Base-by-base conservation (phyloP, 495 filamentous ascomycete species). In the Symbiotaphrina buchneri region DNA sequence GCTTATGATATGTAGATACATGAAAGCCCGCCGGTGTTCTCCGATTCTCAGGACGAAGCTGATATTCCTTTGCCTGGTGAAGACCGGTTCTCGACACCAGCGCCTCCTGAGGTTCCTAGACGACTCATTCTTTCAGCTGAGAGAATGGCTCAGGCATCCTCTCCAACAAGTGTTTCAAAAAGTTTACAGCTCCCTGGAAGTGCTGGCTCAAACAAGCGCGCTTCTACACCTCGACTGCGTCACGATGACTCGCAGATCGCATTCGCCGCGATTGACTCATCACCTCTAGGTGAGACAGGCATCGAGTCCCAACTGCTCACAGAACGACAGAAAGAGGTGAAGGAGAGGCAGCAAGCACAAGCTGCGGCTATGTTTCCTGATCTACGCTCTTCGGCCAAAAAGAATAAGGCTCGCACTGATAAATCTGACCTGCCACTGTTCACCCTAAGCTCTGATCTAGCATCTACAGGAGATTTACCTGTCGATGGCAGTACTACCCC, bases 221-320 rank as follows among this genome's bases (percentile, higher is more conserved):
- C 42, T n/a, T 47, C 54, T 6, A 54, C 47, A 29, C 40, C 39
- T 10, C 61, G 55, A 16, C 49, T 67, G 18, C 61, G 70, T 18
- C 79, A 87, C 41, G 62, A 84, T 39, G 64, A 84, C 47, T 82
- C 79, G 4, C 77, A 84, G 38, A 58, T 85, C 20, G 57, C 79
- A 27, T 87, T 84, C 40, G 63, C 68, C 4, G 47, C 68, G 1
- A 68, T 84, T 29, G 60, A 63, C 7, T 65, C 62, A 3, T 66
- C 70, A 0, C 60, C 69, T 3, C 49, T 51, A 2, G 37, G 40
- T 6, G 39, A 39, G 2, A 40, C 43, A 7, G 39, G 36, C 3
- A 38, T 57, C 18, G 67, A 77, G 18, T 73, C 71, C 3, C 75
- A 79, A 39, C 41, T 68, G 3, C 46, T 84, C 22, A 87, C 79